phyloP scores from a whole-genome alignment of 345 rosid species.

The Geranium rotundifolium region DNA sequence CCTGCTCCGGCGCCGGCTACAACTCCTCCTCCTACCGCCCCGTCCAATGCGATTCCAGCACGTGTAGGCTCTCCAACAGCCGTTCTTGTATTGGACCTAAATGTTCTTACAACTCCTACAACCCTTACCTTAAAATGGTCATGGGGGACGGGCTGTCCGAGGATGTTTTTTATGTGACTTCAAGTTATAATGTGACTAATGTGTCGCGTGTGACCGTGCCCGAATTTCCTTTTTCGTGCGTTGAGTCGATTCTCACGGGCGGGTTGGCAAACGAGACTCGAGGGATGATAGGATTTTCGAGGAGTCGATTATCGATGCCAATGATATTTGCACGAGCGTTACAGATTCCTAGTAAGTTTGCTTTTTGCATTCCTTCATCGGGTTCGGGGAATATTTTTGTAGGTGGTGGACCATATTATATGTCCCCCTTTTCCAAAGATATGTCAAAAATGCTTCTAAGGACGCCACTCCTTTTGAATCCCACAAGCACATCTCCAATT shows the following conservation, averaged over 20 bases:
- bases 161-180: no score
- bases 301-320: conserved; percentile 9
- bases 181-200: no score
- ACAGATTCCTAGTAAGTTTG: conserved; percentile 17
- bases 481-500: conserved; percentile 15
- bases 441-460: conserved; percentile 8
- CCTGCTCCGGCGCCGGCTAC: no score
- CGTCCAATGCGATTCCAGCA: no score
- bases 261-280: conserved; percentile 13
- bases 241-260: not conserved
- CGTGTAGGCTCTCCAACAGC: no score
- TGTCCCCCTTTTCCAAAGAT: conserved; percentile 13
- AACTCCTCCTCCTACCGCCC: no score
- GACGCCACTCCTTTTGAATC: conserved; percentile 13
- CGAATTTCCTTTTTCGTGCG: conserved; percentile 11
- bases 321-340: conserved; percentile 14
- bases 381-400: conserved; percentile 18
- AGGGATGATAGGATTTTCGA: conserved; percentile 27
- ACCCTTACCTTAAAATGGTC: no score
- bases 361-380: conserved; percentile 31
- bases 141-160: no score
- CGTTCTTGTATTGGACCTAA: no score
- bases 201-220: no score
- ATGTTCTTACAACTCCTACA: no score
- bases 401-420: conserved; percentile 20